Conservation (phyloP, 1,284 basidiomycete genomes). For the Trametes versicolor region DNA sequence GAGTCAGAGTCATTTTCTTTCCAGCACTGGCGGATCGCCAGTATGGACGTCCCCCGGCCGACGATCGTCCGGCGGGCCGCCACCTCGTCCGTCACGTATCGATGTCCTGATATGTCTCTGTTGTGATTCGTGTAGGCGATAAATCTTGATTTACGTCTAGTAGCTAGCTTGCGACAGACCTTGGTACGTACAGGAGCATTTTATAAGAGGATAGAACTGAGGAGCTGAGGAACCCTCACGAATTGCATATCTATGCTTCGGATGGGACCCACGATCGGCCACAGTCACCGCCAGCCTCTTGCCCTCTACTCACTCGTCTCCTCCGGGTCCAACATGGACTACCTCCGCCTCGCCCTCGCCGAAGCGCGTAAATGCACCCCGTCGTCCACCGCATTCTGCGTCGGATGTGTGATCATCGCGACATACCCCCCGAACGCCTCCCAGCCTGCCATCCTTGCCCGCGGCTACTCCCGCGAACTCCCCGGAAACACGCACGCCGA, state of each 20-base stretch:
- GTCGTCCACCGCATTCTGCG: constrained; percentile 89
- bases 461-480: constrained; percentile 93
- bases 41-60: constrained; percentile 1
- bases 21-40: neutral
- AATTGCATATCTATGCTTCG: too few relatives aligned
- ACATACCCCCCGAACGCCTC: constrained; percentile 50
- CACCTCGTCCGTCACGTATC: neutral
- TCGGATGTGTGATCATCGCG: constrained; percentile 87
- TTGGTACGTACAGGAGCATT: too few relatives aligned
- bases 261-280: too few relatives aligned
- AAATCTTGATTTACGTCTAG: too few relatives aligned
- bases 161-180: too few relatives aligned
- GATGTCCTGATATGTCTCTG: too few relatives aligned
- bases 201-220: too few relatives aligned
- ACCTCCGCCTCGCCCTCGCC: constrained; percentile 72
- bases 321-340: constrained; percentile 38
- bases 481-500: constrained; percentile 98
- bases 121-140: too few relatives aligned
- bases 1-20: constrained; percentile 32
- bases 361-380: constrained; percentile 82
- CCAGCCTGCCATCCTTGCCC: constrained; percentile 67
- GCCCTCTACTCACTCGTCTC: too few relatives aligned
- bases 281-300: too few relatives aligned
- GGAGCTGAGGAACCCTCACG: too few relatives aligned
- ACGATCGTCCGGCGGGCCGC: constrained; percentile 6